Evolutionary conservation across 1,139 yeast genomes (phyloP).

Genomic region (Protomyces lactucae-debilis): DNA sequence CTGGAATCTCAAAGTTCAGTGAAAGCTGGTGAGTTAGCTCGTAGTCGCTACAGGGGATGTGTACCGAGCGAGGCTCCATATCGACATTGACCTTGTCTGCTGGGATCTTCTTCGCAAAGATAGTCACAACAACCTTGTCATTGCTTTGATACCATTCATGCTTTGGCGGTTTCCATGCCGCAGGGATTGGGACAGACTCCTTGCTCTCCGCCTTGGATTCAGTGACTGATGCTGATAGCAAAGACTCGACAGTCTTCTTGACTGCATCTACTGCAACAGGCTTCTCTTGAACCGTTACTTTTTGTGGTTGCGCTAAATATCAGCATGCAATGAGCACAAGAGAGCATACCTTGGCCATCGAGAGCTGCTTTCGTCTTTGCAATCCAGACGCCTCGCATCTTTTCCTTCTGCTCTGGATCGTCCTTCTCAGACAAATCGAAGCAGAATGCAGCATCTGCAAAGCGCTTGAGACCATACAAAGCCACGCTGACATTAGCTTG

Average conservation of each 20-base stretch:
- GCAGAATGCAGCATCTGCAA: constrained; percentile 48
- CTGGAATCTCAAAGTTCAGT: constrained; percentile 35
- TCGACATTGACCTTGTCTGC: constrained; percentile 37
- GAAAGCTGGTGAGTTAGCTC: not conserved
- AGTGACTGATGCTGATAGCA: no score
- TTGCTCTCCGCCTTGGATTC: no score
- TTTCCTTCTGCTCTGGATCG: constrained; percentile 44
- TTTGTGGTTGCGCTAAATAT: no score
- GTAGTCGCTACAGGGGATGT: constrained; percentile 41
- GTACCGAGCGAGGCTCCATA: constrained; percentile 36
- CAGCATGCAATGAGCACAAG: no score
- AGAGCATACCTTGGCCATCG: not conserved
- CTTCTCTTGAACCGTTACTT: no score
- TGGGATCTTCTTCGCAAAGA: constrained; percentile 66
- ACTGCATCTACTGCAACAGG: no score
- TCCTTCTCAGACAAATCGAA: constrained; percentile 50
- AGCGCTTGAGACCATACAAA: constrained; percentile 43
- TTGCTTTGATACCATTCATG: constrained; percentile 77
- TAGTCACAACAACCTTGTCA: constrained; percentile 56
- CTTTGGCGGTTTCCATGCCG: constrained; percentile 45
- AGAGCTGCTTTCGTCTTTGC: constrained; percentile 33
- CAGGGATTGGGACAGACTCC: constrained; percentile 10
- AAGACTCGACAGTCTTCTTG: no score
- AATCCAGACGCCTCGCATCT: constrained; percentile 50
- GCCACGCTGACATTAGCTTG: constrained; percentile 33